Base-by-base conservation (phyloP, 2,329 filamentous ascomycete genomes). In the Hymenoscyphus albidus region DNA sequence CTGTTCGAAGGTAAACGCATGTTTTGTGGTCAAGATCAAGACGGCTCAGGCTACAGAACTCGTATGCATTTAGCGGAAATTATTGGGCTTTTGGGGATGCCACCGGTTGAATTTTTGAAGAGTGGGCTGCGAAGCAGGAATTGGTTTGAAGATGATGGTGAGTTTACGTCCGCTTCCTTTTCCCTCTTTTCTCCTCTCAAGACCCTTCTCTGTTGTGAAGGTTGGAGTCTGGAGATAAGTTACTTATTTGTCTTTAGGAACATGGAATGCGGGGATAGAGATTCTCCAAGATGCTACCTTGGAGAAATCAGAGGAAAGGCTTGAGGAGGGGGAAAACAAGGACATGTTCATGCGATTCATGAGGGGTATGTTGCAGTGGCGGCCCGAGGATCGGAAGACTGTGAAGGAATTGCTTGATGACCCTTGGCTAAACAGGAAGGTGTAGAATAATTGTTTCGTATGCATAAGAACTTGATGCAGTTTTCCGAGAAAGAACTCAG, bases 1-100 rank as follows among this genome's bases (percentile, higher is more conserved):
- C 55, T 83, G 0, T 83, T 78, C 59, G 77, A 84, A 71, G 78
- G 79, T 1, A 74, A 68, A 0, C 77, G 76, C n/a, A 69, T 84
- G 18, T 84, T 83, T 63, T 73, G 62, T 42, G 56, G 64, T 6
- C 39, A 68, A 14, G 58, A 69, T 40, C 54, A 62, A 2, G 62
- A 62, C 27, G 44, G 51, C 12, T 57, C 59, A 7, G 44, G 27
- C 2, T 67, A 68, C 38, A 59, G 58, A 27, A 69, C 62, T 12
- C 57, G 59, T 5, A 59, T 63, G 12, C 67, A 69, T 66, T 60
- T 70, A 9, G 58, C 65, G 18, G 67, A 70, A 42, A 32, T 66
- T 6, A 61, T 70, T 35, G 63, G 40, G 10, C 56, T 66, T 27
- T 44, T 69, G 14, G 65, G 67, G 35, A 62, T 59, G 7, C 64